Evolutionary conservation across 2,329 filamentous ascomycete species (phyloP), one percentile per base, ranked within the genome.

Genomic region (Didymella glomerata): DNA sequence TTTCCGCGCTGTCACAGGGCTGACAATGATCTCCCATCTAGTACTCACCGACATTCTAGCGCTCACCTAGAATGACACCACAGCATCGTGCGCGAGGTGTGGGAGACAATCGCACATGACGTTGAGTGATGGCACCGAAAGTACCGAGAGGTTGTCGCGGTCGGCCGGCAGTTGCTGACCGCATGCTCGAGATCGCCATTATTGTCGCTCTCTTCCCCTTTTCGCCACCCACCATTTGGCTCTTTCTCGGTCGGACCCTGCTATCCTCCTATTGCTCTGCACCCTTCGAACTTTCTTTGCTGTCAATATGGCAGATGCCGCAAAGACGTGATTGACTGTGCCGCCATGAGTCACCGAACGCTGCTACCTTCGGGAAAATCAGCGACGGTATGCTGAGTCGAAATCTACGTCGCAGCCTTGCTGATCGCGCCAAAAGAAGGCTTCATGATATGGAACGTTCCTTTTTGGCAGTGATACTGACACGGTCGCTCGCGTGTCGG

Each of bases 371-470:
- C 18, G 10, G 45, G 22, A 30, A 36, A 48, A 24, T 34, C 24
- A 49, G 48, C 42, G 27, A 48, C 30, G 20, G 16, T 24, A 25
- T 16, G 30, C 55, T 46, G 48, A 52, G 14, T 52, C 48, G 36
- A 28, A 36, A 36, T 16, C 54, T 22, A 38, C 27, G 27, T 13
- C 36, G 16, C 16, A 48, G 49, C 30, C 30, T 8, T 45, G 45
- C 18, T 54, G 50, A 46, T 54, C 50, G 22, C 24, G 45, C 50
- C 50, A 34, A 49, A 53, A n/a, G 24, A 49, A 49, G 55, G 36
- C 44, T 32, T 44, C 11, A 25, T 38, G 49, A 53, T 36, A 40
- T 32, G 49, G 49, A 58, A 40, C 38, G 45, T 49, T 24, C 30
- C 38, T 55, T 30, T 40, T 38, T 25, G 4, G 46, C 42, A n/a